Base-by-base conservation (phyloP, 768 basidiomycete species). In the Rhodocollybia butyracea region DNA sequence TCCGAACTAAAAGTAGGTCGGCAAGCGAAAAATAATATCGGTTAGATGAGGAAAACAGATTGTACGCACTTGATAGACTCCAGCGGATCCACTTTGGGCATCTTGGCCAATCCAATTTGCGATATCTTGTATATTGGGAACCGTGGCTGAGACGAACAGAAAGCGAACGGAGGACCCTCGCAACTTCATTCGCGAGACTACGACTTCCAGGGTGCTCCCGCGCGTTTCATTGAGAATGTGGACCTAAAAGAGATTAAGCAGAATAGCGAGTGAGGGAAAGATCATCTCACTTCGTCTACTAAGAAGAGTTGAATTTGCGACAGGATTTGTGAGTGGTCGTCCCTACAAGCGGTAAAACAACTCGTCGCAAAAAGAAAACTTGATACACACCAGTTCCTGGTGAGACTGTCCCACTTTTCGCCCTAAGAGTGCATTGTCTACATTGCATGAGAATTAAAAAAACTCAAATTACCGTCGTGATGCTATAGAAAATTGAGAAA, bases 321-420 rank as follows among this genome's bases (percentile, higher is more conserved):
- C 22, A 94, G 70, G 31, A 90, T 81, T 26, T 79, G 73, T n/a
- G 77, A 73, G 59, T 91, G 82, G 51, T 83, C 83, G 51, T 73
- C 69, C 84, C 87, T 86, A 51, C 34, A 51, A 46, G 48, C 19
- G 41, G 3, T 19, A 5, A 27, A 24, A 54, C 51, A 13, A 58
- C n/a, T 30, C 34, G 19, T 46, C 6, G 19, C 22, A 26, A 48
- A 39, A 15, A 12, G 39, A 46, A 30, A 55, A 39, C 50, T 46
- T 15, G 27, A 31, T 29, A 41, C 45, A 43, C 58, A 90, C 92
- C 89, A 95, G 62, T 85, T 89, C 41, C 96, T 78, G 5, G 95
- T 98, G 54, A 99, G 70, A 46, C 91, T 89, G 61, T 98, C 96
- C 89, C 93, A 95, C 70, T 99, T 99, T 71, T 99, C 96, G 2